Percentiles rank a stretch among this genome's conserved stretches.
Conservation (phyloP, 495 filamentous ascomycete genomes). For the Cercophora samala region DNA sequence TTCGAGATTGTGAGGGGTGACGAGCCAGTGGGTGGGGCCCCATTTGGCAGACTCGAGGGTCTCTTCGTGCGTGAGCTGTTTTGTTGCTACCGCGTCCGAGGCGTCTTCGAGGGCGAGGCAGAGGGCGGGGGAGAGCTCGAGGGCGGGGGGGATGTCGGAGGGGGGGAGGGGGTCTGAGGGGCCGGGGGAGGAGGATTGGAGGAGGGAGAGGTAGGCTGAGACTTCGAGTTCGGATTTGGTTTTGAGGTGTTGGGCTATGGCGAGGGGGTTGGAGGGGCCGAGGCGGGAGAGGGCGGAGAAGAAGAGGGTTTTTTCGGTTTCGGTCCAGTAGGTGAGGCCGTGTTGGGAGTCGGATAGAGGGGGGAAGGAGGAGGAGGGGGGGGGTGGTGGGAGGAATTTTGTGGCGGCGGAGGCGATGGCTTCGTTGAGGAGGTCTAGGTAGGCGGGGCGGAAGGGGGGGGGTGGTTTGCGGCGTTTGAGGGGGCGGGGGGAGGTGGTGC, state of each 20-base stretch:
- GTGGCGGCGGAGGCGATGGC: conserved; percentile 46
- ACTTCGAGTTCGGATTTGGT: conserved; percentile 77
- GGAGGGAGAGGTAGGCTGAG: conserved; percentile 58
- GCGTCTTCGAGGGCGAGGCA: conserved; percentile 62
- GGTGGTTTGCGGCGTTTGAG: conserved; percentile 31
- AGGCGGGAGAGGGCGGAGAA: conserved; percentile 62
- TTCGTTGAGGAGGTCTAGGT: conserved; percentile 58
- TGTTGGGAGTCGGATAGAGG: conserved; percentile 49
- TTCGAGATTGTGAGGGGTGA: conserved; percentile 23
- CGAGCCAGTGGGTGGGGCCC: conserved; percentile 28
- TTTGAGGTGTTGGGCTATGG: conserved; percentile 60
- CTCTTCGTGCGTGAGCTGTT: conserved; percentile 57
- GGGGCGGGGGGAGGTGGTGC: conserved; percentile 20
- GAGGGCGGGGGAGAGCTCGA: conserved; percentile 67
- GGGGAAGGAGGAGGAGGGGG: conserved; percentile 10
- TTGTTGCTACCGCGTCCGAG: conserved; percentile 56
- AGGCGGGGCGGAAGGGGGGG: conserved; percentile 49
- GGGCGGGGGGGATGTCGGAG: conserved; percentile 63
- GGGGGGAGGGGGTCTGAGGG: not conserved
- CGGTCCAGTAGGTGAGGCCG: conserved; percentile 66
- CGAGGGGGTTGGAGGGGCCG: conserved; percentile 56
- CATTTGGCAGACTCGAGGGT: conserved; percentile 52
- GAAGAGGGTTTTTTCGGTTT: conserved; percentile 64
- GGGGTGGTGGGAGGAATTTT: conserved; percentile 25
- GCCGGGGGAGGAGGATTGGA: conserved; percentile 31